Evolutionary conservation across 1,284 basidiomycete genomes (phyloP).

Genomic region (Wolfiporia cocos): DNA sequence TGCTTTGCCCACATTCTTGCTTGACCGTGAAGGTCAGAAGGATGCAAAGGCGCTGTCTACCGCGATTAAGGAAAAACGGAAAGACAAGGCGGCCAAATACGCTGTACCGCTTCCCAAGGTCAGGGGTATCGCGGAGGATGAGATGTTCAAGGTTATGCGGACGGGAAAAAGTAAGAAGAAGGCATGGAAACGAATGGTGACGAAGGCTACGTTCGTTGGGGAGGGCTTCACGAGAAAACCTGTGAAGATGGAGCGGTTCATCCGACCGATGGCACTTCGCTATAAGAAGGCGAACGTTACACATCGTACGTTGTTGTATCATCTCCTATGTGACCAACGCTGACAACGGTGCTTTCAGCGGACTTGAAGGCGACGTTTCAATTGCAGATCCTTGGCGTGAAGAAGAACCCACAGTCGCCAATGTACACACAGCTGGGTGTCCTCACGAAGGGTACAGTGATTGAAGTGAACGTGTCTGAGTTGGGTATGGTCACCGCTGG

Average conservation of each 20-base stretch:
- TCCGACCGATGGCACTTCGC: slow-evolving; percentile 94
- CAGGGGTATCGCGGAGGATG: slow-evolving; percentile 97
- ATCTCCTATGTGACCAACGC: slow-evolving; percentile 2
- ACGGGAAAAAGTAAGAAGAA: slow-evolving; percentile 97
- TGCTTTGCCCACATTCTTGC: slow-evolving; percentile 89
- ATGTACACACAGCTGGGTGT: slow-evolving; percentile 96
- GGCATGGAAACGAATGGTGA: slow-evolving; percentile 99
- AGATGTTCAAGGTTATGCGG: slow-evolving; percentile 99
- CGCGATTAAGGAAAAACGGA: slow-evolving; percentile 98
- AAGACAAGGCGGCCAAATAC: slow-evolving; percentile 99
- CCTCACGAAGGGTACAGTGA: slow-evolving; percentile 96
- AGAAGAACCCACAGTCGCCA: slow-evolving; percentile 99
- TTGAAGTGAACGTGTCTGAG: slow-evolving; percentile 98
- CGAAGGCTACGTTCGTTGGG: slow-evolving; percentile 98
- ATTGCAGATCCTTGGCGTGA: slow-evolving; percentile 95
- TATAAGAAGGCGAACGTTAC: slow-evolving; percentile 99
- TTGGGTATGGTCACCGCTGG: slow-evolving; percentile 98
- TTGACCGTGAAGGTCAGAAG: slow-evolving; percentile 96
- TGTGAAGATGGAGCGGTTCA: slow-evolving; percentile 98
- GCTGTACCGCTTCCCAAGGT: slow-evolving; percentile 96
- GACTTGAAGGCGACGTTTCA: slow-evolving; percentile 99
- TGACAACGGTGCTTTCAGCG: slow-evolving; percentile 41
- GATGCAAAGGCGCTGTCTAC: slow-evolving; percentile 97
- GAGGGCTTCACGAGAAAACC: slow-evolving; percentile 98
- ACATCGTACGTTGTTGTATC: slow-evolving; percentile 67